Evolutionary conservation across 1,284 basidiomycete species (phyloP), one percentile per base, ranked within the genome.

Genomic region (Ceratorhiza oryzae-sativae): DNA sequence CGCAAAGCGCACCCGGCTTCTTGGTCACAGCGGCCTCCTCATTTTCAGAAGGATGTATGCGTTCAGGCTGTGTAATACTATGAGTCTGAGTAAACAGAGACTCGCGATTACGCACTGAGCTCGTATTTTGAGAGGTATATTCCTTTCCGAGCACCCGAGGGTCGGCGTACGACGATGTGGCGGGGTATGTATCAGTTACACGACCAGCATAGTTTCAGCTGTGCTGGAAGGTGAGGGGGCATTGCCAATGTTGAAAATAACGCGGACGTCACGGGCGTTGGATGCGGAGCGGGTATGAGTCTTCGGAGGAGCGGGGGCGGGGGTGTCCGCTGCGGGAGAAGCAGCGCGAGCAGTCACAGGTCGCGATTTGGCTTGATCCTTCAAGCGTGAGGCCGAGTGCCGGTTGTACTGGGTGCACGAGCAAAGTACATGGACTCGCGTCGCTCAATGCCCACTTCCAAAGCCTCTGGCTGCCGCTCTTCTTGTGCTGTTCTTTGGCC

Each of bases 21-120:
- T 42, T 67, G 36, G 63, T 41, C 18, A 39, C 27, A 18, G 25
- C 61, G 10, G 36, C 41, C 60, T 46, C 32, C n/a, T 36, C 39
- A 20, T 32, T 58, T 3, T 32, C 25, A 5, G 55, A 45, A 0
- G 45, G 25, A 23, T 41, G 55, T 12, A 45, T 70, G 41, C 39
- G 65, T 23, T 58, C 42, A 15, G 42, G 42, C 30, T 53, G 42
- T 45, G 42, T 27, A 20, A 70, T 32, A 27, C 46, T 36, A 41
- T 70, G 55, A 27, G 53, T 56, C 15, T 55, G 53, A 34, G 41
- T 55, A 42, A 58, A 70, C 30, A 70, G 65, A 46, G 65, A 53
- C 48, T 70, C 25, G 20, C 65, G 55, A 18, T 53, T 58, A 36
- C 65, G 65, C n/a, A 70, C 65, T 34, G 65, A 70, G 55, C 34